Conservation (phyloP, 331 rosid species). For the Saraca asoca region DNA sequence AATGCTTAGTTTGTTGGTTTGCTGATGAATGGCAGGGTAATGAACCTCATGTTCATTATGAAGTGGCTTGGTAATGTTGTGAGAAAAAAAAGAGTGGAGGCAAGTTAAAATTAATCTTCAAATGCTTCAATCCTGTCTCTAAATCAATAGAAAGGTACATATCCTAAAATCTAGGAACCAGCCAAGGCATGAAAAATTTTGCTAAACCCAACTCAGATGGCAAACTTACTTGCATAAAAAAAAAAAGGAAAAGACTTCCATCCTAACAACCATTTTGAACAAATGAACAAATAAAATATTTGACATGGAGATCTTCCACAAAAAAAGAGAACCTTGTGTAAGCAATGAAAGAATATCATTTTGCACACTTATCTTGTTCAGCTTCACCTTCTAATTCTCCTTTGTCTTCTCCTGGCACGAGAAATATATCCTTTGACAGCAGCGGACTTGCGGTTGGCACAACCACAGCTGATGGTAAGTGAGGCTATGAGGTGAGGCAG, state of each 20-base stretch:
- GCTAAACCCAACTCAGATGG: slow-evolving; percentile 13
- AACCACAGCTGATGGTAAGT: slow-evolving; percentile 42
- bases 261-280: neutral
- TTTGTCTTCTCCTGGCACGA: slow-evolving; percentile 42
- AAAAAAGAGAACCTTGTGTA: slow-evolving; percentile 37
- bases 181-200: neutral
- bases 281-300: slow-evolving; percentile 32
- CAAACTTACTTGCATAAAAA: slow-evolving; percentile 37
- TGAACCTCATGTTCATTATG: too few relatives aligned
- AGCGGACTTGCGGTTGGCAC: slow-evolving; percentile 25
- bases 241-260: too few relatives aligned
- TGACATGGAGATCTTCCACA: slow-evolving; percentile 31
- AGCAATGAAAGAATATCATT: slow-evolving; percentile 40
- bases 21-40: too few relatives aligned
- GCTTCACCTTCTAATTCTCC: slow-evolving; percentile 40
- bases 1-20: too few relatives aligned
- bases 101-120: too few relatives aligned
- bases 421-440: slow-evolving; percentile 37
- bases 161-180: slow-evolving; percentile 1
- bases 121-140: neutral
- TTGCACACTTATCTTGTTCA: slow-evolving; percentile 41
- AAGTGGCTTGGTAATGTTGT: too few relatives aligned
- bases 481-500: slow-evolving; percentile 53
- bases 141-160: neutral
- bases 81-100: too few relatives aligned